phyloP scores from a whole-genome alignment of 2,329 filamentous ascomycete genomes.

The Pseudogymnoascus sp. region DNA sequence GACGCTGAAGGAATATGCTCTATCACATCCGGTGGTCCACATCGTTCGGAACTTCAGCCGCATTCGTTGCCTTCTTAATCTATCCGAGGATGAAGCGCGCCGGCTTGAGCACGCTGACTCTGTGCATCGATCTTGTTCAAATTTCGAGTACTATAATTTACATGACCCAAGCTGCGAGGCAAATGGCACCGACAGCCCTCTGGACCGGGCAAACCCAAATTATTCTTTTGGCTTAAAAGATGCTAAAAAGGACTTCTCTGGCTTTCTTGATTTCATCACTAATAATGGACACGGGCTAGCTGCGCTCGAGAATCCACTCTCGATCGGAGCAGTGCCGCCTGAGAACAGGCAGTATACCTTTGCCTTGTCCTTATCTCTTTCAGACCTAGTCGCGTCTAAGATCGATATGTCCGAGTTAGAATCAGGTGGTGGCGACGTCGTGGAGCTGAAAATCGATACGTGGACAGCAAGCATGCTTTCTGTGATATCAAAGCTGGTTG shows the following conservation, averaged over 20 bases:
- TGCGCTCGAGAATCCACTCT: slow-evolving; percentile 52
- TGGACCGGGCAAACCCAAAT: slow-evolving; percentile 37
- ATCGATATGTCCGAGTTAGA: slow-evolving; percentile 46
- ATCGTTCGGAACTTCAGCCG: slow-evolving; percentile 56
- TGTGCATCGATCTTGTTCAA: slow-evolving; percentile 42
- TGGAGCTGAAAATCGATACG: slow-evolving; percentile 51
- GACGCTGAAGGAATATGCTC: slow-evolving; percentile 53
- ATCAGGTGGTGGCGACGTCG: slow-evolving; percentile 46
- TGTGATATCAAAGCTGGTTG: slow-evolving; percentile 46
- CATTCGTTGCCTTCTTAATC: slow-evolving; percentile 43
- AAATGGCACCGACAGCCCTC: slow-evolving; percentile 28
- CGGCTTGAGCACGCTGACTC: slow-evolving; percentile 37
- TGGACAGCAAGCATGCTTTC: slow-evolving; percentile 44
- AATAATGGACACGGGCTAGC: slow-evolving; percentile 43
- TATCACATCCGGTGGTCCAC: slow-evolving; percentile 62
- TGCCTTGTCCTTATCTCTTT: slow-evolving; percentile 53
- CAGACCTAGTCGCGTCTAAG: slow-evolving; percentile 43
- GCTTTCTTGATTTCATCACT: slow-evolving; percentile 50
- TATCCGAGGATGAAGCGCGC: slow-evolving; percentile 35
- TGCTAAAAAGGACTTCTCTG: slow-evolving; percentile 51
- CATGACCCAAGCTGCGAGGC: slow-evolving; percentile 35
- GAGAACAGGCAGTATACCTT: slow-evolving; percentile 57
- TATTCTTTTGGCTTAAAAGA: slow-evolving; percentile 43
- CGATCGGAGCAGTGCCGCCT: slow-evolving; percentile 48
- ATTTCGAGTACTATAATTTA: slow-evolving; percentile 58